Conservation (phyloP, 352 stramenopile species). For the Pythium phragmiticola region DNA sequence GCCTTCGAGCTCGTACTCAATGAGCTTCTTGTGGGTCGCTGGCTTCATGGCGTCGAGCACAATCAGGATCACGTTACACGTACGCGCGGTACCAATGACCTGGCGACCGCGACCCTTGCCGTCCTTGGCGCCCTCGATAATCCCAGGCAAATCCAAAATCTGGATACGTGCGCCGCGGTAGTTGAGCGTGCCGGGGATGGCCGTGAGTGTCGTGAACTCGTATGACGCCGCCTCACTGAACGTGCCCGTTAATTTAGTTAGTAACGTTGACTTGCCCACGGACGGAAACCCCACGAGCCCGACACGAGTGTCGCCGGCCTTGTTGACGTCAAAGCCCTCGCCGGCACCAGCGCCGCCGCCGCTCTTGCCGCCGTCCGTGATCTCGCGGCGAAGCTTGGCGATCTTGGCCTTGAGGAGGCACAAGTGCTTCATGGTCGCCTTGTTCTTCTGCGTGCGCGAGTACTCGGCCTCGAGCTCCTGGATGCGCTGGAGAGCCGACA, state of each 20-base stretch:
- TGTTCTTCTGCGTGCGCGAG: conserved; percentile 99
- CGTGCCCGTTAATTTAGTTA: conserved; percentile 97
- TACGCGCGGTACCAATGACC: conserved; percentile 96
- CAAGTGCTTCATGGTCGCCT: conserved; percentile 99
- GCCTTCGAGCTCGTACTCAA: conserved; percentile 97
- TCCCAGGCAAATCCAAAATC: conserved; percentile 92
- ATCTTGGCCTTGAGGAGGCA: conserved; percentile 98
- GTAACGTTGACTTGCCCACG: conserved; percentile 97
- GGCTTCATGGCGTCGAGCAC: conserved; percentile 97
- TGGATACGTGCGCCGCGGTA: conserved; percentile 91
- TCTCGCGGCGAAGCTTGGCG: conserved; percentile 94
- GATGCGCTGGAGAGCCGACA: conserved; percentile 73
- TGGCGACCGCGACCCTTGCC: conserved; percentile 96
- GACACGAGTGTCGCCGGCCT: conserved; percentile 96
- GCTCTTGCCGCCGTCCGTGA: conserved; percentile 83
- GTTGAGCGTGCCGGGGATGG: conserved; percentile 97
- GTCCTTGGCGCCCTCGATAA: conserved; percentile 99
- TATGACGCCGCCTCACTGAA: conserved; percentile 95
- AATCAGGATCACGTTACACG: conserved; percentile 98
- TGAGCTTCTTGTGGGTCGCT: conserved; percentile 98
- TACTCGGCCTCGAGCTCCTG: conserved; percentile 91
- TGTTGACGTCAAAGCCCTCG: conserved; percentile 92
- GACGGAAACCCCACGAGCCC: conserved; percentile 98
- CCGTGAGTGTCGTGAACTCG: conserved; percentile 99
- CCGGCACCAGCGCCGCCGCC: conserved; percentile 48